Base-by-base conservation (phyloP, 768 basidiomycete species). In the Naematelia aurantialba region DNA sequence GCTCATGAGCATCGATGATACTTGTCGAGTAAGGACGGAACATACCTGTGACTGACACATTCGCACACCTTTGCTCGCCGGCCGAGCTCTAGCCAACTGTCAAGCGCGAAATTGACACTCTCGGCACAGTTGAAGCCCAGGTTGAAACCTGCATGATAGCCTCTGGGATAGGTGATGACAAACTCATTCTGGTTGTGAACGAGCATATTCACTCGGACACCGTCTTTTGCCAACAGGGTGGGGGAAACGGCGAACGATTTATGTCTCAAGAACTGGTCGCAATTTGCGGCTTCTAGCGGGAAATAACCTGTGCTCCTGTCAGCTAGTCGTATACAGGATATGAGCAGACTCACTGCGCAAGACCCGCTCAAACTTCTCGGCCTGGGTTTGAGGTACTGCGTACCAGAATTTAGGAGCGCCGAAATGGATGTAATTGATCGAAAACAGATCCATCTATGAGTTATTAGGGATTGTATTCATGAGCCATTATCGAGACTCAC, bases 401-500 rank as follows among this genome's bases (percentile, higher is more conserved):
- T 98, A 98, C 96, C 96, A 99, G 70, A 89, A 79, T 63, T 81
- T 98, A 1, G 93, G 92, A 0, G 93, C 92, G 0, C 96, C 96
- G 67, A 97, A 98, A 76, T 99, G 96, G 56, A 99, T 90, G 75
- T 92, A 98, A 74, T 99, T 99, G 79, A 99, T 98, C 57, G 91
- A 93, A 78, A 94, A 97, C 1, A 99, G 82, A 72, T 99, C 96
- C 89, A 97, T 96, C 77, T 75, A 60, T 27, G 25, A 12, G 46
- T 14, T 39, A 39, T 39, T 53, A 26, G 30, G 56, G 19, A 27
- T 3, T 3, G 11, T 21, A 2, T 27, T 44, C 13, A 12, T 5
- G 5, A 11, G 12, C 29, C 3, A 17, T 48, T 34, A 17, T 29
- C 13, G 22, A 27, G 17, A 60, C 74, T 72, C 39, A 76, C 74